Base-by-base conservation (phyloP, 108 stramenopile genomes). In the Epipyxis sp. region DNA sequence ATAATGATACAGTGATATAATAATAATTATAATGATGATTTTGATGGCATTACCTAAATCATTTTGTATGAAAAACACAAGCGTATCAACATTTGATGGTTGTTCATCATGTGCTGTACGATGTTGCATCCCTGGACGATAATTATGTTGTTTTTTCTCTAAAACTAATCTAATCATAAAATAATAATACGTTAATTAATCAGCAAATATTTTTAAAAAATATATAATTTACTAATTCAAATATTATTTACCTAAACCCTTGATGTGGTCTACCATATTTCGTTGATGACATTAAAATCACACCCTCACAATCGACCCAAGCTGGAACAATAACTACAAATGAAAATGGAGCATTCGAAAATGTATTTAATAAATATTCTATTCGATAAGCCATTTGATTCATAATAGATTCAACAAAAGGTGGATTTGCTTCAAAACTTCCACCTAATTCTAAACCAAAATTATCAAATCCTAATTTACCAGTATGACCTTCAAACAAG, bases 111-210 rank as follows among this genome's bases (percentile, higher is more conserved):
- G 67, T 27, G 69, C 79, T 78, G 77, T 69, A 3, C 79, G 27
- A 78, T 79, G 79, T 65, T 79, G 79, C 79, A 79, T 79, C 0
- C 79, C 79, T 6, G 79, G 79, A 1, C 79, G 79, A 78, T 79
- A 79, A 37, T 79, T 77, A 65, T 79, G 79, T 41, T 68, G 62
- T 42, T 78, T 78, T 65, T 79, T 79, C 35, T 39, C 27, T 16
- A 79, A 77, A 39, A 78, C 78, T 40, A 79, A 77, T 77, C 78
- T 13, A 39, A 78, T 77, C 0, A n/a, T n/a, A n/a, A n/a, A n/a
- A n/a, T n/a, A n/a, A n/a, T n/a, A n/a, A n/a, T n/a, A n/a, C n/a
- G n/a, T n/a, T n/a, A n/a, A n/a, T n/a, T n/a, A n/a, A n/a, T n/a
- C n/a, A n/a, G n/a, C n/a, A n/a, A n/a, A n/a, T n/a, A n/a, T n/a